A percentile compares a stretch with the other conserved stretches of the same genome.
Conservation (phyloP, 768 basidiomycete species). For the Lepiota venenata region DNA sequence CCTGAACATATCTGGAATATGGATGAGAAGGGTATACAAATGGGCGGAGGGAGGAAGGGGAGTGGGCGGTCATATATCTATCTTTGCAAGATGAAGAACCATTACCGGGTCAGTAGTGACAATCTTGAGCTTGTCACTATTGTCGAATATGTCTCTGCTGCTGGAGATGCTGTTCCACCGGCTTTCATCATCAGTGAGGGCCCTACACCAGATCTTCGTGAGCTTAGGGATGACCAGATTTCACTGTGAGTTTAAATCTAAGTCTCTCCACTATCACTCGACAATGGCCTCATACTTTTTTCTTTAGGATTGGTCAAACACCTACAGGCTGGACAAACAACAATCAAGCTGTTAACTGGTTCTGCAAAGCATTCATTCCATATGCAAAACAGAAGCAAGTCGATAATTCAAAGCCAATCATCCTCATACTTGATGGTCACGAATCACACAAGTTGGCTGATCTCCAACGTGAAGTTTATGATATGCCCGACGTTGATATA, state of each 20-base stretch:
- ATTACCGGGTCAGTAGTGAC: conserved; percentile 23
- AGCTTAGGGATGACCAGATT: not conserved
- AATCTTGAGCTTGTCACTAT: conserved; percentile 39
- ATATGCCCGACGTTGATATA: too few relatives aligned
- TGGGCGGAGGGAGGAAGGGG: conserved; percentile 25
- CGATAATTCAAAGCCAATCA: too few relatives aligned
- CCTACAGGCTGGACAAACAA: too few relatives aligned
- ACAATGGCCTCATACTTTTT: not conserved
- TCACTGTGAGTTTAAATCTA: conserved; percentile 8
- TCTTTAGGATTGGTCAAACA: not conserved
- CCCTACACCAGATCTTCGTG: conserved; percentile 4
- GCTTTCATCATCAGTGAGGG: conserved; percentile 26
- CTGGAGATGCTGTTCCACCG: conserved; percentile 21
- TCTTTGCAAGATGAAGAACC: not conserved
- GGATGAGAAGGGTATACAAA: conserved; percentile 32
- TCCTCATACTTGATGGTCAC: too few relatives aligned
- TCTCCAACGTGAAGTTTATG: too few relatives aligned
- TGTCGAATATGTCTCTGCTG: conserved; percentile 35
- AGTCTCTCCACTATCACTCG: too few relatives aligned
- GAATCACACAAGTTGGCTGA: too few relatives aligned
- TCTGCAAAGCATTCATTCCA: too few relatives aligned
- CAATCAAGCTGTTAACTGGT: too few relatives aligned
- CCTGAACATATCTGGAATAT: conserved; percentile 29
- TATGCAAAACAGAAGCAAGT: too few relatives aligned
- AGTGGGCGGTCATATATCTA: conserved; percentile 20